These are phyloP conservation scores for Gossypioides kirkii DNA, from an alignment of 345 rosid species.

Conservation along the genomic window DNA sequence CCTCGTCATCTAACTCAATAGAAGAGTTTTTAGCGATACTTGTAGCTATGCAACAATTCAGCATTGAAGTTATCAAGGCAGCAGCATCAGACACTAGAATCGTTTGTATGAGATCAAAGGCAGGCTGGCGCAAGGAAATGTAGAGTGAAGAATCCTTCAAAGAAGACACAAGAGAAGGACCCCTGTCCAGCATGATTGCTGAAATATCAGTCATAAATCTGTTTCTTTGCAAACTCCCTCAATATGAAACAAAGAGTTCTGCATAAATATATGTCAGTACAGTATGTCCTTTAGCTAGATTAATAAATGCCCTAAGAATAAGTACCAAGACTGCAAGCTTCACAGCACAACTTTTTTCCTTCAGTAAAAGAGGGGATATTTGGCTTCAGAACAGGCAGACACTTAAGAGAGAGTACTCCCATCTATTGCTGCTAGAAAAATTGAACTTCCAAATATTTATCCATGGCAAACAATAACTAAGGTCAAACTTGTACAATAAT, in stretches of 20 bases:
- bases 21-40: constrained; percentile 23
- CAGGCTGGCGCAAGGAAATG: constrained; percentile 85
- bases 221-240: background rate
- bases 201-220: constrained; percentile 11
- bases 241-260: background rate
- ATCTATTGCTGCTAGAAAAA: background rate
- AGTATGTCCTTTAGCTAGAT: background rate
- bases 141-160: constrained; percentile 87
- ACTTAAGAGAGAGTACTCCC: background rate
- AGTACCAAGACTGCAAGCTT: background rate
- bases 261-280: background rate
- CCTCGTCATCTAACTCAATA: constrained; percentile 35
- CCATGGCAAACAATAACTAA: background rate
- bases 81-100: constrained; percentile 89
- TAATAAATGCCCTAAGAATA: background rate
- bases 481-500: background rate
- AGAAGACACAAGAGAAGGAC: constrained; percentile 80
- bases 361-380: background rate
- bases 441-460: background rate
- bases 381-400: background rate
- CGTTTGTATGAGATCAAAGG: constrained; percentile 78
- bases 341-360: background rate
- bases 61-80: constrained; percentile 50
- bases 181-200: constrained; percentile 53
- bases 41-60: constrained; percentile 26